Conservation (phyloP, 2,329 filamentous ascomycete species). For the Fusarium metavorans region DNA sequence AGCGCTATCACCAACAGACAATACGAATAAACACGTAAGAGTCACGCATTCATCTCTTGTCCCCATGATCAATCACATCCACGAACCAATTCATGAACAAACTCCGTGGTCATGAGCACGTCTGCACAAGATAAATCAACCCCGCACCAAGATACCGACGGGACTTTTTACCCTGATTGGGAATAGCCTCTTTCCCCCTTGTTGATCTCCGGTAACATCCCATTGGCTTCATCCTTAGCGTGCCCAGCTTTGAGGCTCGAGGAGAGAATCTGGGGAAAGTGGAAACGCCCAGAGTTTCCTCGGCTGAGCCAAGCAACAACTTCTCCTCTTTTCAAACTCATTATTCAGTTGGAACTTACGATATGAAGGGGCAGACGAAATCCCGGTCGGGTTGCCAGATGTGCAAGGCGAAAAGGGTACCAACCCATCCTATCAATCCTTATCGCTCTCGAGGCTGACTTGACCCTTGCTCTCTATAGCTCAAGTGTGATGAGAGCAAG, state of each 20-base stretch:
- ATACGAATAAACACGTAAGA: not conserved
- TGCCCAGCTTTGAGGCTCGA: conserved; percentile 2
- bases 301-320: not conserved
- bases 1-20: not conserved
- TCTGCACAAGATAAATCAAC: not conserved
- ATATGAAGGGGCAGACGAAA: conserved; percentile 27
- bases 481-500: conserved; percentile 30
- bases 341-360: not conserved
- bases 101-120: not conserved
- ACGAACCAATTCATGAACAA: not conserved
- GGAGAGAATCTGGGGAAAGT: conserved; percentile 19
- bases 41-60: not conserved
- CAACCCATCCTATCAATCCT: not conserved
- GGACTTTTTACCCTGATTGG: conserved; percentile 31
- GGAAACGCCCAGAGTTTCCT: not conserved
- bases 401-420: conserved; percentile 28
- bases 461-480: not conserved
- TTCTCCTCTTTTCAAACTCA: not conserved
- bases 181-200: conserved; percentile 18
- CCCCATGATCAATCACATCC: conserved; percentile 11
- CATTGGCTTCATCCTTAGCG: conserved; percentile 16
- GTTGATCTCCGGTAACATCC: conserved; percentile 15
- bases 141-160: conserved; percentile 19
- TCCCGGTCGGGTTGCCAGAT: conserved; percentile 26
- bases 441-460: not conserved